These are phyloP conservation scores for Talaromyces stipitatus DNA, from an alignment of 495 filamentous ascomycete genomes.

Conservation along the genomic window DNA sequence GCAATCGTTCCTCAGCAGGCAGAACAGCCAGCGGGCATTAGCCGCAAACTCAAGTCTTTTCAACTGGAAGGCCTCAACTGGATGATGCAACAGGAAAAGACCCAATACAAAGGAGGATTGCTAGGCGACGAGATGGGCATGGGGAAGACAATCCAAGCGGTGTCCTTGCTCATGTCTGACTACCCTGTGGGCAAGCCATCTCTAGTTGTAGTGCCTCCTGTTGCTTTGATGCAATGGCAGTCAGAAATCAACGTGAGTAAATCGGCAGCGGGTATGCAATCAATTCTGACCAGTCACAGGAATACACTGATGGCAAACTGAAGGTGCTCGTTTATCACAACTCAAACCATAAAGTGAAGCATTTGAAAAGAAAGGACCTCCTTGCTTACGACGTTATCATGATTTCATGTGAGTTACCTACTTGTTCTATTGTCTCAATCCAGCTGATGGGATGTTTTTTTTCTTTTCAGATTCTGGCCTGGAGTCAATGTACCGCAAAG, in stretches of 20 bases:
- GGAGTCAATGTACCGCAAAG: conserved; percentile 85
- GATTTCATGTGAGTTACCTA: conserved; percentile 57
- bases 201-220: conserved; percentile 85
- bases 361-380: conserved; percentile 61
- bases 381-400: conserved; percentile 85
- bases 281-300: conserved; percentile 18
- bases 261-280: not conserved
- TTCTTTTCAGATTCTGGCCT: conserved; percentile 60
- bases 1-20: conserved; percentile 57
- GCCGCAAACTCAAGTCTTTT: conserved; percentile 77
- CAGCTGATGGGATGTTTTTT: too few relatives aligned
- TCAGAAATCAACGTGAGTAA: conserved; percentile 64
- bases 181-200: conserved; percentile 76
- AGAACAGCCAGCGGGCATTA: conserved; percentile 71
- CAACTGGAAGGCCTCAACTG: conserved; percentile 90
- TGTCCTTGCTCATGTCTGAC: conserved; percentile 95
- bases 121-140: conserved; percentile 97
- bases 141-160: conserved; percentile 97
- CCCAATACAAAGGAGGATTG: conserved; percentile 77
- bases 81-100: conserved; percentile 85
- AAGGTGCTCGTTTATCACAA: conserved; percentile 87
- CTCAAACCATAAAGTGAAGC: conserved; percentile 74
- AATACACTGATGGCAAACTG: conserved; percentile 82
- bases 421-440: not conserved
- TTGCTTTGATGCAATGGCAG: conserved; percentile 95